These are phyloP conservation scores for Epichloe aotearoae DNA, from an alignment of 2,329 filamentous ascomycete genomes.

Conservation along the genomic window DNA sequence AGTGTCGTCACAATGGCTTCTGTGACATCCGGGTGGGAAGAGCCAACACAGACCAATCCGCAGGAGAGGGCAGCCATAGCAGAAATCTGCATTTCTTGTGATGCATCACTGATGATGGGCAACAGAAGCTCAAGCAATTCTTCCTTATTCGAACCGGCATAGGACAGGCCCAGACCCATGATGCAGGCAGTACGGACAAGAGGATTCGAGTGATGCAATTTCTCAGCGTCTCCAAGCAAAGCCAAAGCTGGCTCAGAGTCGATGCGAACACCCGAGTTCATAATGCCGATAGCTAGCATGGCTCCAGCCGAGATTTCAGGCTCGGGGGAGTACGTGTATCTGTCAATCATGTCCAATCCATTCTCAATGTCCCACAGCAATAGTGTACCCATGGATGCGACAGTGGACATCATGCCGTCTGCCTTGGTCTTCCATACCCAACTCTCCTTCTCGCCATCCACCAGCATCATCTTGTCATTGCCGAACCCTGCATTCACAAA, in stretches of 20 bases:
- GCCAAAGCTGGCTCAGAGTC: conserved; percentile 87
- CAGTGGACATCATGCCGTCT: conserved; percentile 92
- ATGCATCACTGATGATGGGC: conserved; percentile 75
- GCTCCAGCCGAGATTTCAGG: conserved; percentile 78
- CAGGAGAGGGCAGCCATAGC: conserved; percentile 90
- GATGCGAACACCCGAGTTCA: conserved; percentile 82
- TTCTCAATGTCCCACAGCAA: conserved; percentile 89
- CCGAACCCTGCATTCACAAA: conserved; percentile 95
- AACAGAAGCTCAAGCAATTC: conserved; percentile 75
- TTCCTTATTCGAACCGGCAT: conserved; percentile 87
- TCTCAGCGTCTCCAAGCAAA: conserved; percentile 66
- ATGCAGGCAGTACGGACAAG: conserved; percentile 72
- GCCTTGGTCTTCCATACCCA: conserved; percentile 99
- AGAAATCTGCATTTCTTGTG: conserved; percentile 84
- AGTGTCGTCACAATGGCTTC: conserved; percentile 86
- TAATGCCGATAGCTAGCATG: conserved; percentile 84
- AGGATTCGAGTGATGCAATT: conserved; percentile 65
- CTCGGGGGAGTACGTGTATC: conserved; percentile 78
- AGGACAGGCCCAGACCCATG: conserved; percentile 90
- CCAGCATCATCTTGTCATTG: conserved; percentile 95
- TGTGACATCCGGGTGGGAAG: conserved; percentile 79
- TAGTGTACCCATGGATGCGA: conserved; percentile 83
- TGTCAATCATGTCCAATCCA: conserved; percentile 87
- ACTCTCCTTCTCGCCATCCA: conserved; percentile 73
- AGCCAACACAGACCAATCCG: conserved; percentile 85